Base-by-base conservation (phyloP, 176 grass and related monocot genomes). In the Oryza punctata region DNA sequence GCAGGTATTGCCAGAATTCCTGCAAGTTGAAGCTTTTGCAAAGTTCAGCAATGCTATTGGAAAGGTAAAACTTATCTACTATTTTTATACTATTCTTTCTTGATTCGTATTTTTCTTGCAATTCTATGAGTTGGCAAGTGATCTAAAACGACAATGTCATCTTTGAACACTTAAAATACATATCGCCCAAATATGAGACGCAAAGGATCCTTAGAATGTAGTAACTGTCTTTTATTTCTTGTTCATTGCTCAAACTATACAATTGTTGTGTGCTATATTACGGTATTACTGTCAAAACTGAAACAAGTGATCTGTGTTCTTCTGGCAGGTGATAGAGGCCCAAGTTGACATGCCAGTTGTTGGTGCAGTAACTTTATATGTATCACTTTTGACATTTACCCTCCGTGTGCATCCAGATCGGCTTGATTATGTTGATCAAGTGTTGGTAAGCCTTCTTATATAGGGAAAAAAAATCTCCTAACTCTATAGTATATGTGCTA, bases 351-450 rank as follows among this genome's bases (percentile, higher is more conserved):
- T 98, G 96, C 93, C 91, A 32, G 86, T 92, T 70, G 96, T 95
- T 83, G 91, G 93, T 80, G 91, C 91, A 83, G 81, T 99, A 90
- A 98, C 93, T 78, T 82, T 98, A 76, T 98, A 98, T 87, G 96
- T 95, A 16, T 98, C 96, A 3, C 96, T 98, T 78, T 81, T 98
- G 50, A 95, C 96, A 52, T 98, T 98, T 89, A 98, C 96, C 50
- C 96, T 98, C 73, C 93, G 89, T 65, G 96, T 98, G 37, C 96
- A 98, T 85, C 96, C 96, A 80, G 96, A 98, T 85, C 91, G 96
- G 68, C 96, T 98, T 85, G 96, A 98, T 86, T 98, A 98, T 79
- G 96, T 98, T 85, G 96, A 96, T 84, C 93, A 98, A 98, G 96
- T 98, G 65, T 80, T 98, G 81, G 96, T 98, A 95, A 80, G 87